Evolutionary conservation across 805 yeast species (phyloP).

Genomic region (Lipomyces chichibuensis): DNA sequence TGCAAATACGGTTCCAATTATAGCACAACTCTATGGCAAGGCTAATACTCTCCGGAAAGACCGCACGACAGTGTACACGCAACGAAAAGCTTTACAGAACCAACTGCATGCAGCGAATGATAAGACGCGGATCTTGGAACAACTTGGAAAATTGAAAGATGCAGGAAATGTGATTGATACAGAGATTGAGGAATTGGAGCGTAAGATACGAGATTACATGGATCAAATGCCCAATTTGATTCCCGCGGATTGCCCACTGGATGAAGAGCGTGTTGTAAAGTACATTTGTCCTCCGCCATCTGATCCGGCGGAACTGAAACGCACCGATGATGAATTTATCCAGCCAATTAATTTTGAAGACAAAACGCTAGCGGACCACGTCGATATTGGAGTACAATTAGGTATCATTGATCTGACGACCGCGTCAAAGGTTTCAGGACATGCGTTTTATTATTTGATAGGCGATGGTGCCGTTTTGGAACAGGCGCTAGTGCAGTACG

Average conservation of each 20-base stretch:
- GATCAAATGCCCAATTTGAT: conserved; percentile 29
- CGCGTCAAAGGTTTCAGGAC: conserved; percentile 77
- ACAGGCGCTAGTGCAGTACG: conserved; percentile 84
- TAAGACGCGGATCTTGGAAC: not conserved
- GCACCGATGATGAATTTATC: conserved; percentile 9
- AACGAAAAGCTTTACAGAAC: conserved; percentile 22
- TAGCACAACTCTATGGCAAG: conserved; percentile 13
- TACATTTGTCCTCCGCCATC: conserved; percentile 24
- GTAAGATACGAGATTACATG: conserved; percentile 13
- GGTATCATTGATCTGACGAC: conserved; percentile 68
- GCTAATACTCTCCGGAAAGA: conserved; percentile 13
- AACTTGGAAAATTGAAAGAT: conserved; percentile 14
- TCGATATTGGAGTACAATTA: conserved; percentile 66
- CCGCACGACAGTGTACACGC: conserved; percentile 16
- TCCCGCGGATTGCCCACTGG: conserved; percentile 20
- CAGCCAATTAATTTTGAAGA: conserved; percentile 14
- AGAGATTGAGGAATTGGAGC: conserved; percentile 12
- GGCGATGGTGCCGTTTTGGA: conserved; percentile 88
- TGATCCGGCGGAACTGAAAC: not conserved
- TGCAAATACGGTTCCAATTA: conserved; percentile 24
- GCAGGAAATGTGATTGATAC: conserved; percentile 13
- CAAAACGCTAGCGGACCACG: conserved; percentile 60
- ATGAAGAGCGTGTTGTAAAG: conserved; percentile 24
- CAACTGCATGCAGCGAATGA: conserved; percentile 7
- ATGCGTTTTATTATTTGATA: conserved; percentile 83